Evolutionary conservation across 176 grass and related monocot genomes (phyloP), one percentile per base, ranked within the genome.

Genomic region (Chloris gayana): DNA sequence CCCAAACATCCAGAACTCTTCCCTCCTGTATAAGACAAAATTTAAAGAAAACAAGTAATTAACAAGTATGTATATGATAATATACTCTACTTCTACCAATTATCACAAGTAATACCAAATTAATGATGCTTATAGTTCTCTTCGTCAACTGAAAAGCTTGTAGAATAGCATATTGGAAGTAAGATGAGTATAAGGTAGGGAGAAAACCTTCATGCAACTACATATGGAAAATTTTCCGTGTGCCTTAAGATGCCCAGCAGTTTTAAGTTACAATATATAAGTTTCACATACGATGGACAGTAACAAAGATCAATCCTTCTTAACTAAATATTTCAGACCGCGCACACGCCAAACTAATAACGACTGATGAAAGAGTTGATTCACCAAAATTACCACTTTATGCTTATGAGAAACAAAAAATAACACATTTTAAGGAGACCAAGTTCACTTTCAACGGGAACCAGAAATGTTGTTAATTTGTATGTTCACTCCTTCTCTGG

Each of bases 1-100:
- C 89, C 90, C 39, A 56, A 74, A 76, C 95, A 98, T 65, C 92
- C 88, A 57, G 81, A 95, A 82, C 95, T 98, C 80, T 32, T 80
- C 33, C 92, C 95, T 29, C 95, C 95, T 98, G 83, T 67, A 71
- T 12, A 72, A 46, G 7, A 71, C 12, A 70, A 79, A 72, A 14
- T 27, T 69, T 31, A 64, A 88, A 84, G 14, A 82, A 45, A 82
- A 77, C 14, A 58, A 83, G 37, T 54, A 63, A 25, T 69, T 32
- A 69, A 80, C 56, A 69, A n/a, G n/a, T n/a, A n/a, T 70, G 54
- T 54, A 21, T 21, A 21, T 21, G 34, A 33, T 21, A 21, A 34
- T 61, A 42, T 30, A 67, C 77, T 80, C 58, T 88, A 22, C 53
- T 56, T 70, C 42, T 26, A 79, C 61, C 39, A 74, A 51, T 39